Evolutionary conservation across 352 stramenopile genomes (phyloP), one percentile per base, ranked within the genome.

Genomic region (Phytophthora boehmeriae): DNA sequence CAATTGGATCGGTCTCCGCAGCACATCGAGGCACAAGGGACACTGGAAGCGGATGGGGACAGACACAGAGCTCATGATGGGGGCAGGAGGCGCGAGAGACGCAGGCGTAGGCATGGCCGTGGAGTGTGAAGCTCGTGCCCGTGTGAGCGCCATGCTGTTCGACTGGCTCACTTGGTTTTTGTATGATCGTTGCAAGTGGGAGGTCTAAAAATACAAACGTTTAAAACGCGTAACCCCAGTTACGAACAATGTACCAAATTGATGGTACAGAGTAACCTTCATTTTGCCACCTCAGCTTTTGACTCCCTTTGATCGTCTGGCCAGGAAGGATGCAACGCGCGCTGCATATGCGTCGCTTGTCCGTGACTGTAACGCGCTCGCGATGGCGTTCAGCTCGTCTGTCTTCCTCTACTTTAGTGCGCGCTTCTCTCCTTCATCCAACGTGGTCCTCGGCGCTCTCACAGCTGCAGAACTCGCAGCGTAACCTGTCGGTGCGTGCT

Each of bases 21-120:
- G 61, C 28, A 93, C 78, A 49, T 93, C 84, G 10, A 93, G 69
- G 64, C 84, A 93, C 28, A 93, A 73, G 59, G 84, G 84, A 59
- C 84, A 93, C 66, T 93, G 82, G 63, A 82, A 90, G 36, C 68
- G 72, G n/a, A 83, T 75, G 22, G 84, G 69, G 34, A 93, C 68
- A 42, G 73, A 64, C 36, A 82, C 43, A 23, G 68, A 66, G 47
- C 23, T 50, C 3, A 46, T 16, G 22, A 50, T 54, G 27, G 49
- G 1, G 11, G 47, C 22, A 51, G 44, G 50, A 36, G 49, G 9
- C 13, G 44, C 30, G 10, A 63, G 16, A 14, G 44, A 8, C 8
- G 44, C 44, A 25, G 44, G 44, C 10, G 20, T 27, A 22, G 44
- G 16, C 17, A 53, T 9, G 10, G 54, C 14, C 49, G 48, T 34